Percentiles rank a stretch among this genome's conserved stretches.
phyloP scores from a whole-genome alignment of 73 alveolate species.

The Vitrella brassicaformis region DNA sequence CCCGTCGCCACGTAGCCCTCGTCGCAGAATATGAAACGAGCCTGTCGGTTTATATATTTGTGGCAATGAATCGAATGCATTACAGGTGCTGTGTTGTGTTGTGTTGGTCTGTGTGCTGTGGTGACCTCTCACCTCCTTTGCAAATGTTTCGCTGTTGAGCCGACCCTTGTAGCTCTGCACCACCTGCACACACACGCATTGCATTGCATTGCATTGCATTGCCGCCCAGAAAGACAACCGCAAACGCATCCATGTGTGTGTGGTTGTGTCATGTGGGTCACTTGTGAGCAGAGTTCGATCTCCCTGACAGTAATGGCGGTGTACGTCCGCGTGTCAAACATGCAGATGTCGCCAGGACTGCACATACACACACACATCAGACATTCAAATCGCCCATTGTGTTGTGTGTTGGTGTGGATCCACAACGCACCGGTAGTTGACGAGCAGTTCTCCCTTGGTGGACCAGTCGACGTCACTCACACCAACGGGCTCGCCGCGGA shows the following conservation, averaged over 20 bases:
- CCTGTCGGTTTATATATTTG: no score
- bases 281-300: not conserved
- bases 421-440: not conserved
- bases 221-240: not conserved
- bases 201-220: not conserved
- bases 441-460: not conserved
- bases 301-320: not conserved
- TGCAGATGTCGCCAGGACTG: conserved; percentile 6
- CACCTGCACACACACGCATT: conserved; percentile 1
- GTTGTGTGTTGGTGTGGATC: conserved; percentile 3
- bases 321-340: not conserved
- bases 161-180: conserved; percentile 5
- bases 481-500: no score
- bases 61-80: not conserved
- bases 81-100: not conserved
- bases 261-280: not conserved
- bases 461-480: no score
- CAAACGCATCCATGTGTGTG: not conserved
- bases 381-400: not conserved
- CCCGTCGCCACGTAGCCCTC: no score
- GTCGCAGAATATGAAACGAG: not conserved
- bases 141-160: conserved; percentile 5
- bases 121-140: conserved; percentile 4
- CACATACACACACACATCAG: not conserved
- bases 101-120: not conserved